Conservation (phyloP, 192 early-diverging fungal genomes). For the Linnemannia schmuckeri region DNA sequence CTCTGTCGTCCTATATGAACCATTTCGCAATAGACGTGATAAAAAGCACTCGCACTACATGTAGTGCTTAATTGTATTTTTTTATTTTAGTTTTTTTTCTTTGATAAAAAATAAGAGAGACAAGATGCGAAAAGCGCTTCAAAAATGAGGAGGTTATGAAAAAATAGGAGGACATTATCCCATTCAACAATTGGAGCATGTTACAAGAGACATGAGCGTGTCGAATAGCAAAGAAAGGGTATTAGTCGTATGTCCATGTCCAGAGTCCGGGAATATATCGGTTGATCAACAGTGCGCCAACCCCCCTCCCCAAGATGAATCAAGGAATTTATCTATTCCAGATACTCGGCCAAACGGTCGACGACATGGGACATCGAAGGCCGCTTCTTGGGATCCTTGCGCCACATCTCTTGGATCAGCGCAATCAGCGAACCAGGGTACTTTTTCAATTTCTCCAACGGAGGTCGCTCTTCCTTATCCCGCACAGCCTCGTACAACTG, state of each 20-base stretch:
- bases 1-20: neutral
- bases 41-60: neutral
- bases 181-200: too few species aligned
- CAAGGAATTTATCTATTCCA: slow-evolving; percentile 22
- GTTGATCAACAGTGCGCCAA: too few species aligned
- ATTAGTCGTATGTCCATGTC: too few species aligned
- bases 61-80: neutral
- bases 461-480: slow-evolving; percentile 73
- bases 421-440: slow-evolving; percentile 72
- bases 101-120: neutral
- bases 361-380: slow-evolving; percentile 54
- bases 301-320: too few species aligned
- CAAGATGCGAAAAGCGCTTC: neutral
- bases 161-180: too few species aligned
- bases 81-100: slow-evolving; percentile 16
- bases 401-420: slow-evolving; percentile 83
- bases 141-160: too few species aligned
- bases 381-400: slow-evolving; percentile 64
- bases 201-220: too few species aligned
- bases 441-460: slow-evolving; percentile 66
- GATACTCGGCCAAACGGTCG: slow-evolving; percentile 46
- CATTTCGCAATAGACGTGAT: neutral
- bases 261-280: too few species aligned
- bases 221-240: too few species aligned
- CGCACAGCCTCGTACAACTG: slow-evolving; percentile 70